Evolutionary conservation across 192 early-diverging fungal genomes (phyloP), one percentile per base, ranked within the genome.

Genomic region (Linnemannia schmuckeri): DNA sequence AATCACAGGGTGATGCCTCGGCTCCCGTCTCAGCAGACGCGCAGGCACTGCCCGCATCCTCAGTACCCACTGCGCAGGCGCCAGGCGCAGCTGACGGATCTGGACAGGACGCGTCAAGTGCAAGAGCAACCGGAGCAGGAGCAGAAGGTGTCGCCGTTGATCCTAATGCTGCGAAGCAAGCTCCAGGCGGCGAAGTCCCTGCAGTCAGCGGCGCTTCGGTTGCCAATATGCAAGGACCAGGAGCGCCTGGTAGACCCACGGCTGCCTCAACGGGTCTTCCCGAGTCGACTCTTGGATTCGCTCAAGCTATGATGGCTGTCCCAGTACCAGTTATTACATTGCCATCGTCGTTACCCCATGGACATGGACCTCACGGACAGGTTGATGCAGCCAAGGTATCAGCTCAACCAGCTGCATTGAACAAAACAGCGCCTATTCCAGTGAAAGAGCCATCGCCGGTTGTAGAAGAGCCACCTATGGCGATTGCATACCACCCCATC

Each of bases 401-500:
- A 37, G 9, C 61, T 15, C 46, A 35, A 17, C 5, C 83, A 6
- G 24, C 66, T 22, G 9, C 22, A 6, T 3, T 38, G 27, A 44
- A 12, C 22, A 42, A 55, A 30, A 15, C 46, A 46, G 73, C 20
- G 37, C 41, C 77, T 40, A 74, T 38, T 40, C n/a, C 22, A 12
- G 73, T 13, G 42, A 70, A 80, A 27, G 83, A 63, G 10, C 13
- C 61, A 2, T 44, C 38, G 1, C 71, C 63, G 40, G 42, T 30
- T 17, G 74, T 63, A 27, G 79, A 73, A 44, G 37, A 40, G 27
- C 38, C 27, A 12, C 82, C 73, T 12, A 69, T 88, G 41, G 88
- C 72, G 13, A 80, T 90, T 37, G 82, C 80, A 13, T 95, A 93
- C 77, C 80, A 90, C 27, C 94, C 94, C 22, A 90, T 91, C 66